Percentiles rank a stretch among this genome's conserved stretches.
Conservation (phyloP, 225 moss, liverwort and hornwort genomes). For the Bryoerythrophyllum caledonicum region DNA sequence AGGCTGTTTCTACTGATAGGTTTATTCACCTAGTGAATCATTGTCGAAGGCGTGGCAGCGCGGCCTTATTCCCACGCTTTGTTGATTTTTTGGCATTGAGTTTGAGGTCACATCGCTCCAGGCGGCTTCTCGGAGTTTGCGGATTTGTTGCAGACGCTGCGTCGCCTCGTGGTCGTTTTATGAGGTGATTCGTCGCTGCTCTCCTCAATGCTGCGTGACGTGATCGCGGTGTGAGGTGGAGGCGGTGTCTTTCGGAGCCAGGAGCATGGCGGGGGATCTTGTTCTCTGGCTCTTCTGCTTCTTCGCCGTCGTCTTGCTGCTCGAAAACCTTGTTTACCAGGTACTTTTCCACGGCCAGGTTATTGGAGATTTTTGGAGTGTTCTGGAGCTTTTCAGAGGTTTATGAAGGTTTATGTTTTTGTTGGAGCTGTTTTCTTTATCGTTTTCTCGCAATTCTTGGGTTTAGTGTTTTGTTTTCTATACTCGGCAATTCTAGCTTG, state of each 20-base stretch:
- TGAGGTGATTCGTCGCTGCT: neutral
- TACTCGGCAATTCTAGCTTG: neutral
- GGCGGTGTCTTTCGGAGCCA: neutral
- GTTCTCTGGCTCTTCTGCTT: constrained; percentile 70
- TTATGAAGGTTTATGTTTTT: neutral
- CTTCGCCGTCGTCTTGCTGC: constrained; percentile 60
- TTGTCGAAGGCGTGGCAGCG: neutral
- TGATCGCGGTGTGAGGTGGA: neutral
- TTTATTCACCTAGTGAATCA: no score
- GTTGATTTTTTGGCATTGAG: neutral
- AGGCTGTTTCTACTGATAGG: no score
- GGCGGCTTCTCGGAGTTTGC: neutral
- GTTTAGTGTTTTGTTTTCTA: neutral
- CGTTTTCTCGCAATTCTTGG: neutral
- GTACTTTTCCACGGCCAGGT: constrained; percentile 20
- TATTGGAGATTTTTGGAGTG: neutral
- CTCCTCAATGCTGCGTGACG: neutral
- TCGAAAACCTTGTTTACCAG: constrained; percentile 86
- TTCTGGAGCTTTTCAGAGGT: neutral
- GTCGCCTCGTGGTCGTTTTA: no score
- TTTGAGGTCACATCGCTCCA: neutral
- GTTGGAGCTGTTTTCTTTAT: neutral
- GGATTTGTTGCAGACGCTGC: no score
- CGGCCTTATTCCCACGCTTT: neutral
- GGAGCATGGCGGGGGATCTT: constrained; percentile 58